Base-by-base conservation (phyloP, 192 early-diverging fungal genomes). In the Coemansia javaensis region DNA sequence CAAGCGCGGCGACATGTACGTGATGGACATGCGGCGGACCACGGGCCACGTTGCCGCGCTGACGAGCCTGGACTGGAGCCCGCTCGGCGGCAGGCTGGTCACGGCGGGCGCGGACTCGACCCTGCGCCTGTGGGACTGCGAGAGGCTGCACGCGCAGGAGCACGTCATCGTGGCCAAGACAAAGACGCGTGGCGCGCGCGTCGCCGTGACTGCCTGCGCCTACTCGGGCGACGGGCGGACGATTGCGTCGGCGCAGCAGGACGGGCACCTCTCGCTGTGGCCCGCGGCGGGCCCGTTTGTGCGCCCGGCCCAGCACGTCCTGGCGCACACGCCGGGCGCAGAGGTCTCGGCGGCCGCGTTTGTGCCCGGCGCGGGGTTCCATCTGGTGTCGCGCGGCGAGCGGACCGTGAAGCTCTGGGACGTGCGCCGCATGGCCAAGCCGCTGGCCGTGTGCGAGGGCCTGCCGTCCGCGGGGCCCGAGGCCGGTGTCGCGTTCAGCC, bases 321-420 rank as follows among this genome's bases (percentile, higher is more conserved):
- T 81, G 5, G 59, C 91, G 0, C 92, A 94, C 65, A 56, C 62
- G 40, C 65, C 75, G 21, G 78, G 81, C 17, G 79, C 81, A 0
- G 82, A 87, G 15, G 88, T 84, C 0, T 84, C 86, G 4, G 82
- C 79, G 11, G 71, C 91, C 13, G 53, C 66, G 16, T 88, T 90
- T 48, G 85, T 90, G 4, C 56, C 77, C 21, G 7, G 7, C 9
- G 78, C 87, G 44, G 79, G 78, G n/a, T 59, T 53, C 13, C 63
- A 77, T 7, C 46, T 98, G 32, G 77, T 89, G 3, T 86, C 89
- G 2, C 78, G 94, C 21, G 84, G 86, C 40, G 84, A 82, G 30
- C 90, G 93, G 60, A 86, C 87, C 5, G 82, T 98, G 20, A 94
- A 94, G 76, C 84, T 96, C 20, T 98, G 95, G 95, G 95, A 98